Conservation (phyloP, 257 asterid genomes). For the Solanum paucissectum region DNA sequence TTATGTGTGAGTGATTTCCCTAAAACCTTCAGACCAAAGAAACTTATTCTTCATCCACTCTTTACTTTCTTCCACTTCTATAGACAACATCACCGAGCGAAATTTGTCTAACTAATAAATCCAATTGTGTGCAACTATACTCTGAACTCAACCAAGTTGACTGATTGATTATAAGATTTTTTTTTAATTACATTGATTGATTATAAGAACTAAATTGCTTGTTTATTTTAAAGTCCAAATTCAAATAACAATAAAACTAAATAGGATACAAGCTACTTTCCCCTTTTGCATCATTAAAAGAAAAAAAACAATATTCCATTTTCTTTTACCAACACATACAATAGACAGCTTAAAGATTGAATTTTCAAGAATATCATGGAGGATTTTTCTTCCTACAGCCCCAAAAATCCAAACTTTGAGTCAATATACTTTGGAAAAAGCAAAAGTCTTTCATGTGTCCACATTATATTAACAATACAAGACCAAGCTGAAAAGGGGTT, state of each 20-base stretch:
- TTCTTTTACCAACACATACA: not conserved
- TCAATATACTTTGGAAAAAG: not conserved
- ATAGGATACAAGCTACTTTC: not conserved
- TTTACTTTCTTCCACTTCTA: not conserved
- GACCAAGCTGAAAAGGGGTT: not conserved
- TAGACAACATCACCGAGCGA: not conserved
- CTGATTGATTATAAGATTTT: not conserved
- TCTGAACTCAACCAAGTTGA: not conserved
- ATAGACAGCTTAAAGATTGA: not conserved
- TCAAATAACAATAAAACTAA: not conserved
- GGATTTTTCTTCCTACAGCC: not conserved
- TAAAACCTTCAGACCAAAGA: not conserved
- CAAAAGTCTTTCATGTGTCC: not conserved
- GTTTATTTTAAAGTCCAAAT: not conserved
- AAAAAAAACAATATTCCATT: not conserved
- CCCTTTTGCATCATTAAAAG: not conserved
- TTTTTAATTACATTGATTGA: not conserved
- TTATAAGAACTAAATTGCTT: not conserved
- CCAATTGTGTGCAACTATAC: not conserved
- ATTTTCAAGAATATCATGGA: not conserved
- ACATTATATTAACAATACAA: not conserved
- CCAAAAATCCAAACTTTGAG: slow-evolving; percentile 1
- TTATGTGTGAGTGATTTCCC: not conserved
- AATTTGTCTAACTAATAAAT: not conserved
- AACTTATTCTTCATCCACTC: not conserved